These are phyloP conservation scores for Rhizopogon roseolus DNA, from an alignment of 768 basidiomycete genomes.

Conservation along the genomic window DNA sequence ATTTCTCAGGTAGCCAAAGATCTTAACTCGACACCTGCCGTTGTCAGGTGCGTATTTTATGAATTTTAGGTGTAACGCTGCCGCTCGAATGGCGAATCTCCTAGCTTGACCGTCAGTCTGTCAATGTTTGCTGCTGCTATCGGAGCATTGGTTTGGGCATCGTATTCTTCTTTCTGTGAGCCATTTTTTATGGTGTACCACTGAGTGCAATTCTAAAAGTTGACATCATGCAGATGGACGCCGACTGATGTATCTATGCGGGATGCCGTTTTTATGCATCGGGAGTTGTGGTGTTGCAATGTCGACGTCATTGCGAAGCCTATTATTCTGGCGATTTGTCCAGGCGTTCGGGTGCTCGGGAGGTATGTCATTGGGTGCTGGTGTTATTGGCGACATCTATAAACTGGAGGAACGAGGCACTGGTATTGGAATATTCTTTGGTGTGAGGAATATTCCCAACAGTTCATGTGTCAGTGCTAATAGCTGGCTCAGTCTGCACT, in stretches of 20 bases:
- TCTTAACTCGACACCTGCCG: slow-evolving; percentile 44
- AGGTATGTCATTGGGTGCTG: slow-evolving; percentile 48
- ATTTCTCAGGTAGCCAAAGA: slow-evolving; percentile 66
- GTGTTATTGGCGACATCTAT: slow-evolving; percentile 57
- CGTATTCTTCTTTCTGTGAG: slow-evolving; percentile 42
- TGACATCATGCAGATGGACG: slow-evolving; percentile 51
- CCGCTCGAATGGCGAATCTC: not conserved
- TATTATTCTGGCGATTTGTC: slow-evolving; percentile 54
- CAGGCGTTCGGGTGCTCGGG: slow-evolving; percentile 57
- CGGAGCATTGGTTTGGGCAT: slow-evolving; percentile 43
- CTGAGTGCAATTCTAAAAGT: too few species aligned
- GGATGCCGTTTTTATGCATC: slow-evolving; percentile 38
- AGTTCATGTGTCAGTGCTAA: not conserved
- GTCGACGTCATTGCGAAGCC: slow-evolving; percentile 36
- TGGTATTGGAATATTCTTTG: slow-evolving; percentile 51
- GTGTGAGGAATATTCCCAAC: slow-evolving; percentile 23
- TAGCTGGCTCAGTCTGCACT: slow-evolving; percentile 24
- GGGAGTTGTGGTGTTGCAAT: slow-evolving; percentile 54
- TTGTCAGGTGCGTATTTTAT: slow-evolving; percentile 41
- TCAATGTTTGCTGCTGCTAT: slow-evolving; percentile 38
- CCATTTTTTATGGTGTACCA: not conserved
- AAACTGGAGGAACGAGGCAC: slow-evolving; percentile 45
- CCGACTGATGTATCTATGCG: slow-evolving; percentile 49
- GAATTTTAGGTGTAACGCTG: not conserved
- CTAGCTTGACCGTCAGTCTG: slow-evolving; percentile 41